phyloP scores from a whole-genome alignment of 1,284 basidiomycete species.

The Fomitopsis pinicola region DNA sequence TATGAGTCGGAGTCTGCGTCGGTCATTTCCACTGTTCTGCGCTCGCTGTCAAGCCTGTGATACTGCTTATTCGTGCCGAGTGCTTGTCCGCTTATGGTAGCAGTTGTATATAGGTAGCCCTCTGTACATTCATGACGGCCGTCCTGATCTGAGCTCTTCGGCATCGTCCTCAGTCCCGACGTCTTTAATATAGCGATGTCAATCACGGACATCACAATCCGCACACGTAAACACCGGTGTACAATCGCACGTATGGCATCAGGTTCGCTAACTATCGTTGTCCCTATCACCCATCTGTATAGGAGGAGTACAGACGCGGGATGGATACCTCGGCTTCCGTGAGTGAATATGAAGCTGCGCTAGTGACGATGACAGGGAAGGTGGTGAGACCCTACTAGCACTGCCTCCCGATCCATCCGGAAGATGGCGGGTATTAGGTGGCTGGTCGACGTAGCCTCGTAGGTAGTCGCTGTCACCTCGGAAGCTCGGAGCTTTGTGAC shows the following conservation, averaged over 20 bases:
- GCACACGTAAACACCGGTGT: not conserved
- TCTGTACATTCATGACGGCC: not conserved
- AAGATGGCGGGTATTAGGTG: not conserved
- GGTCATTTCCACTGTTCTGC: not conserved
- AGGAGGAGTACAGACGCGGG: not conserved
- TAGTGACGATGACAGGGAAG: not conserved
- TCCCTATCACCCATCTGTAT: not conserved
- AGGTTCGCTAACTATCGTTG: not conserved
- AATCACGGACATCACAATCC: not conserved
- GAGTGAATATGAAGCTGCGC: not conserved
- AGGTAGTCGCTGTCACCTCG: not conserved
- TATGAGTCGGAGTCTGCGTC: not conserved
- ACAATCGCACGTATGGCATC: not conserved
- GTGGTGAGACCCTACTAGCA: not conserved
- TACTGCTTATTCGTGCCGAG: not conserved
- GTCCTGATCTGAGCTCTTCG: not conserved
- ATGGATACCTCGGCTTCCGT: not conserved
- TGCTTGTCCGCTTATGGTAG: not conserved
- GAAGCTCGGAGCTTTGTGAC: not conserved
- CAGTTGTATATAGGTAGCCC: not conserved
- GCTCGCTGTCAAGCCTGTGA: not conserved
- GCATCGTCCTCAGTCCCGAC: too few relatives aligned
- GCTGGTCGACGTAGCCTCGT: not conserved
- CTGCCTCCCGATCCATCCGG: not conserved
- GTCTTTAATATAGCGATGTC: not conserved